These are phyloP conservation scores for Pythium oligandrum DNA, from an alignment of 352 stramenopile species.

Conservation along the genomic window DNA sequence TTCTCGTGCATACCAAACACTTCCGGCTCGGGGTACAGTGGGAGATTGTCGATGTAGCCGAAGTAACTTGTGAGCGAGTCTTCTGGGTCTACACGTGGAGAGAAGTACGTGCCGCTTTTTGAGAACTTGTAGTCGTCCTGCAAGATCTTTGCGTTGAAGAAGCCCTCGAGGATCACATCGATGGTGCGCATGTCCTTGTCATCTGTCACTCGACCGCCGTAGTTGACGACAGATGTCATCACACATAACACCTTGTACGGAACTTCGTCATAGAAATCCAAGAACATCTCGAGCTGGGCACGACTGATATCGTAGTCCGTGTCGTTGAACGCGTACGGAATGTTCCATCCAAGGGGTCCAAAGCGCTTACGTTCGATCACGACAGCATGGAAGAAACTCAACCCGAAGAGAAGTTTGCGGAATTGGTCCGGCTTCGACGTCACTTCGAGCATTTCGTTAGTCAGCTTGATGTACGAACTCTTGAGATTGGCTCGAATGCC, in stretches of 20 bases:
- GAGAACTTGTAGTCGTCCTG: constrained; percentile 60
- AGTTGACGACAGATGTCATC: constrained; percentile 89
- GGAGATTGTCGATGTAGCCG: constrained; percentile 83
- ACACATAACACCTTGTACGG: constrained; percentile 87
- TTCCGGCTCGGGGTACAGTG: constrained; percentile 87
- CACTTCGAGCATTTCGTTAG: constrained; percentile 63
- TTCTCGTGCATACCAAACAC: constrained; percentile 95
- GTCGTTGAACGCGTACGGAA: constrained; percentile 93
- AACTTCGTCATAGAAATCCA: constrained; percentile 84
- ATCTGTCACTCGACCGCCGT: constrained; percentile 91
- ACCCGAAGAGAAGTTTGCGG: constrained; percentile 86
- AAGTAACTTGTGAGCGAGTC: constrained; percentile 77
- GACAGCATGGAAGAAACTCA: constrained; percentile 76
- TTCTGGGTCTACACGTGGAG: constrained; percentile 53
- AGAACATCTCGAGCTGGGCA: constrained; percentile 89
- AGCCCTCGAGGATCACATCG: constrained; percentile 74
- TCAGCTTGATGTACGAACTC: constrained; percentile 89
- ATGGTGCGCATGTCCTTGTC: constrained; percentile 90
- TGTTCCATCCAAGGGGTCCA: constrained; percentile 90
- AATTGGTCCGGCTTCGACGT: constrained; percentile 77
- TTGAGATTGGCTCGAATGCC: constrained; percentile 87
- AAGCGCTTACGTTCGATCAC: constrained; percentile 89
- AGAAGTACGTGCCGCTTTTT: constrained; percentile 69
- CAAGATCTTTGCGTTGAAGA: constrained; percentile 75
- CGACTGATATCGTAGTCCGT: constrained; percentile 81